Evolutionary conservation across 768 basidiomycete genomes (phyloP).

Genomic region (Obba rivulosa): DNA sequence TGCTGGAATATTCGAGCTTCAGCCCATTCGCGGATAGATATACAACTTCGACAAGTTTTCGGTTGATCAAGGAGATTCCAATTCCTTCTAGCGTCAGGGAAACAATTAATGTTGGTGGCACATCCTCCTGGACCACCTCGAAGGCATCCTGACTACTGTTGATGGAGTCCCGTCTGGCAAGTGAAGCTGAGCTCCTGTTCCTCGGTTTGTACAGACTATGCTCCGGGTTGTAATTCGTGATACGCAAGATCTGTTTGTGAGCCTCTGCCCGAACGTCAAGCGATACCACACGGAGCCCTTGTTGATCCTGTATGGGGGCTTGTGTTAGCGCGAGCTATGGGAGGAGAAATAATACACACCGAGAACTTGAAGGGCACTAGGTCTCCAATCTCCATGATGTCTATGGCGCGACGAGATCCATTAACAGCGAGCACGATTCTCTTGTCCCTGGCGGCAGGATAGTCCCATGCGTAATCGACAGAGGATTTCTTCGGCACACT

Average conservation of each 20-base stretch:
- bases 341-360: constrained; percentile 36
- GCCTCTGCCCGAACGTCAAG: constrained; percentile 91
- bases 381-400: constrained; percentile 94
- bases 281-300: constrained; percentile 65
- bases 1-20: constrained; percentile 81
- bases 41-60: constrained; percentile 80
- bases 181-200: constrained; percentile 40
- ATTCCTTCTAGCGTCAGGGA: constrained; percentile 82
- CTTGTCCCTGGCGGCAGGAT: constrained; percentile 79
- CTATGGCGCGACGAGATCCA: constrained; percentile 59
- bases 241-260: constrained; percentile 75
- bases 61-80: constrained; percentile 89
- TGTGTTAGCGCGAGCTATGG: too few species aligned
- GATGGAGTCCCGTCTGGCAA: constrained; percentile 64
- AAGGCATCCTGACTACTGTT: constrained; percentile 71
- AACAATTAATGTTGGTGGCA: constrained; percentile 58
- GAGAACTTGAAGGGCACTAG: constrained; percentile 84
- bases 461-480: constrained; percentile 87
- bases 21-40: constrained; percentile 78
- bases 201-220: constrained; percentile 84
- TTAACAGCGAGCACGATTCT: constrained; percentile 63
- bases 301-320: constrained; percentile 40
- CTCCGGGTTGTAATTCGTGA: constrained; percentile 83
- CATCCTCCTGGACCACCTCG: constrained; percentile 79
- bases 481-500: constrained; percentile 49